Conservation (phyloP, 1,284 basidiomycete genomes). For the Irpex sp. region DNA sequence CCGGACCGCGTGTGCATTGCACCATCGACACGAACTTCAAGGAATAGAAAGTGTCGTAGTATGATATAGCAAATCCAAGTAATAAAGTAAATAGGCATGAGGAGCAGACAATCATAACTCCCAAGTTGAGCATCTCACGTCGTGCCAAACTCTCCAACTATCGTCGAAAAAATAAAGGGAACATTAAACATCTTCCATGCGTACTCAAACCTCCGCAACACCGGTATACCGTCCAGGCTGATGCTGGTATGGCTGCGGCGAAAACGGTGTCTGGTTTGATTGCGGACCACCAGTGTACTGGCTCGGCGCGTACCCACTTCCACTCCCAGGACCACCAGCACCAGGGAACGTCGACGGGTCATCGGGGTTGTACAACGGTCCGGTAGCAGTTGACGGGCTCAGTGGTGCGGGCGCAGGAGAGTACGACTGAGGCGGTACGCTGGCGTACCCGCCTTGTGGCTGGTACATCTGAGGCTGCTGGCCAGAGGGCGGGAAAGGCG, state of each 20-base stretch:
- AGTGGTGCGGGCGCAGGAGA: neutral
- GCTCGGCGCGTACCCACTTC: neutral
- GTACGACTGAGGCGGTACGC: neutral
- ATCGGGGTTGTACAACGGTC: constrained; percentile 8
- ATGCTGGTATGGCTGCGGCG: neutral
- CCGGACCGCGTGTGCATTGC: neutral
- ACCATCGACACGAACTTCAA: neutral
- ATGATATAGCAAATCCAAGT: too few relatives aligned
- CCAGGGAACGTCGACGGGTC: constrained; percentile 10
- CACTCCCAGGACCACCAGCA: neutral
- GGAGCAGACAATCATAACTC: too few relatives aligned
- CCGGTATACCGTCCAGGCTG: constrained; percentile 8
- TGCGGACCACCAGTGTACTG: neutral
- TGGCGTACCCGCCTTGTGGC: neutral
- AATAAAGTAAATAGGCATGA: too few relatives aligned
- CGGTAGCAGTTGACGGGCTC: neutral
- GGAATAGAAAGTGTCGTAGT: too few relatives aligned
- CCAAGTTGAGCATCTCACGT: too few relatives aligned
- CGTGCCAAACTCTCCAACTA: too few relatives aligned
- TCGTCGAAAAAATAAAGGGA: too few relatives aligned
- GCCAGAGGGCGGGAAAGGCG: neutral
- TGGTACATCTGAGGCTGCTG: neutral
- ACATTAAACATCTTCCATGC: neutral
- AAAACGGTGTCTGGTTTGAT: neutral
- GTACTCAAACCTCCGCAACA: constrained; percentile 7